Conservation (phyloP, 345 rosid species). For the Acer saccharum region DNA sequence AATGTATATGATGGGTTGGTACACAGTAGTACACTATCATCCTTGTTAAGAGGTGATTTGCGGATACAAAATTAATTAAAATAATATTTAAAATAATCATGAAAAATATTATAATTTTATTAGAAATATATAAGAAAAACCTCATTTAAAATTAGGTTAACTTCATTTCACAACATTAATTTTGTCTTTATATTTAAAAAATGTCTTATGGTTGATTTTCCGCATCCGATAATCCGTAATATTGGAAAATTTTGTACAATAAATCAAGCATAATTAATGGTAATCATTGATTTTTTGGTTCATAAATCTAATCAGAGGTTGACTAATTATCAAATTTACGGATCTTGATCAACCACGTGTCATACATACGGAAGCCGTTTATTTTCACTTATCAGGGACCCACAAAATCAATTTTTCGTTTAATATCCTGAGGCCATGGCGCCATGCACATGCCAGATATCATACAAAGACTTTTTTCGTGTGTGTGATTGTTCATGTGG, state of each 20-base stretch:
- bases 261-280: constrained; percentile 14
- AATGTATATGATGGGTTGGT: no score
- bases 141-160: no score
- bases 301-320: constrained; percentile 15
- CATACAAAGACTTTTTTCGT: constrained; percentile 15
- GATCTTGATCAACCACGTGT: constrained; percentile 13
- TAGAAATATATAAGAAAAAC: no score
- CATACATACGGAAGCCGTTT: not conserved
- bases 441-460: constrained; percentile 25
- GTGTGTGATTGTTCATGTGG: not conserved
- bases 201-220: not conserved
- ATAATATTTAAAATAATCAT: no score
- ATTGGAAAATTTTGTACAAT: not conserved
- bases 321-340: constrained; percentile 6
- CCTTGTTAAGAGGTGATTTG: no score
- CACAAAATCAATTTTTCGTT: constrained; percentile 7
- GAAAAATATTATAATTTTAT: no score
- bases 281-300: constrained; percentile 16
- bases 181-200: no score
- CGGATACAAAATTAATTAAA: no score
- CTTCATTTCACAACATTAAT: no score
- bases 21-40: no score
- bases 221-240: not conserved
- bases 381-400: not conserved
- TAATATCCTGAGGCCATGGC: constrained; percentile 4